phyloP scores from a whole-genome alignment of 176 grass and related monocot species.

The Alloteropsis semialata region DNA sequence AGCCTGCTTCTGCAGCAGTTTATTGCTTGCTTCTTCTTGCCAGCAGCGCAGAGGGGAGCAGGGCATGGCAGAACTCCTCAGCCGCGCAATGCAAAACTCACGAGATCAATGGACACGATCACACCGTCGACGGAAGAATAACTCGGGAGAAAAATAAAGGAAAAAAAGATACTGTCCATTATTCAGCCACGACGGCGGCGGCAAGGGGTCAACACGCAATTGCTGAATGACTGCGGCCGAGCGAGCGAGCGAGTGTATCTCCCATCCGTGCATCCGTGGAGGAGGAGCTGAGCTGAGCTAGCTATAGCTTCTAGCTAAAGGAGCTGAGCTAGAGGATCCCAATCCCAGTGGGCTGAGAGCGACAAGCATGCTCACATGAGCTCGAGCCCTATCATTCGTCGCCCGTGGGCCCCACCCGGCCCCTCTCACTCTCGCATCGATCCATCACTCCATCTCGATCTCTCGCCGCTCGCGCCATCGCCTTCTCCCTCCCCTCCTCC shows the following conservation, averaged over 20 bases:
- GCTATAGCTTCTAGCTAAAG: not conserved
- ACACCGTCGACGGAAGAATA: not conserved
- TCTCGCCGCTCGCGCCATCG: no score
- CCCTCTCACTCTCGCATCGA: not conserved
- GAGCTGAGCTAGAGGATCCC: not conserved
- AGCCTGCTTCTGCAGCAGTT: not conserved
- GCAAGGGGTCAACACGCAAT: slow-evolving; percentile 19
- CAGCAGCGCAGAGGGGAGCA: not conserved
- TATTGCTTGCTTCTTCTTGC: slow-evolving; percentile 16
- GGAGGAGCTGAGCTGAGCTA: not conserved
- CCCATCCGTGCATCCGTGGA: not conserved
- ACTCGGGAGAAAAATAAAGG: not conserved
- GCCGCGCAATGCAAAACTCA: not conserved
- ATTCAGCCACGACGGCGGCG: not conserved
- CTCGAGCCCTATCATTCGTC: slow-evolving; percentile 48
- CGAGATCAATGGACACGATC: not conserved
- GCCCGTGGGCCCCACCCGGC: slow-evolving; percentile 27
- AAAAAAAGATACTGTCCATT: not conserved
- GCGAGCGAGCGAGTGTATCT: not conserved
- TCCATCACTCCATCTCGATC: not conserved
- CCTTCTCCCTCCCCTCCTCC: not conserved
- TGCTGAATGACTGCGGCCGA: not conserved
- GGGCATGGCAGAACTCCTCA: not conserved
- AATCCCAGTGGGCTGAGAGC: slow-evolving; percentile 43
- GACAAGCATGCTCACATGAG: slow-evolving; percentile 82